Conservation (phyloP, 345 rosid genomes). For the Eucalyptus fibrosa region DNA sequence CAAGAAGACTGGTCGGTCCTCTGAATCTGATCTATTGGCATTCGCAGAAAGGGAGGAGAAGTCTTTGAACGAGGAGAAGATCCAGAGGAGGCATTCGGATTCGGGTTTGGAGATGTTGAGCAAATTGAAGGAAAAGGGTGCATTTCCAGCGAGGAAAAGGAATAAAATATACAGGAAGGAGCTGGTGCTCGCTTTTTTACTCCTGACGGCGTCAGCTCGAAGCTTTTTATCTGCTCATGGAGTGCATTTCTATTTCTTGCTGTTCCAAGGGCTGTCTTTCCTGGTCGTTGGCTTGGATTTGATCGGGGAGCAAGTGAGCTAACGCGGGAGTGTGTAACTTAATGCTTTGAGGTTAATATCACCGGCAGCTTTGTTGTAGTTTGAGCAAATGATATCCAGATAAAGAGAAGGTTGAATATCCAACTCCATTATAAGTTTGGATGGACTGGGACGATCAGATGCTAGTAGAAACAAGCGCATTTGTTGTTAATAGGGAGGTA, state of each 20-base stretch:
- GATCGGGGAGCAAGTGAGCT: slow-evolving; percentile 86
- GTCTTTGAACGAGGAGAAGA: slow-evolving; percentile 34
- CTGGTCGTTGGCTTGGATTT: slow-evolving; percentile 79
- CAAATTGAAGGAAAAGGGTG: slow-evolving; percentile 44
- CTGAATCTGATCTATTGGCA: slow-evolving; percentile 69
- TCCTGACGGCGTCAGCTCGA: slow-evolving; percentile 73
- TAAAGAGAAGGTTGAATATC: not conserved
- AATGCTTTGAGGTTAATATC: not conserved
- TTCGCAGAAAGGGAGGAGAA: slow-evolving; percentile 62
- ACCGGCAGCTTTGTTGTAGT: not conserved
- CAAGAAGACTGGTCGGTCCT: slow-evolving; percentile 80
- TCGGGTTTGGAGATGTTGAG: slow-evolving; percentile 53
- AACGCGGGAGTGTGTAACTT: not conserved
- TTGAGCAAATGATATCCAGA: not conserved
- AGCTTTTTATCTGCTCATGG: slow-evolving; percentile 81
- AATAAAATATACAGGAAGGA: slow-evolving; percentile 70
- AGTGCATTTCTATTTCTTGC: slow-evolving; percentile 83
- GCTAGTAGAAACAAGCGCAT: not conserved
- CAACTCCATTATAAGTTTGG: not conserved
- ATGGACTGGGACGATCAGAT: not conserved
- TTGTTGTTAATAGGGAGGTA: not conserved
- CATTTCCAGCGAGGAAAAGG: slow-evolving; percentile 22
- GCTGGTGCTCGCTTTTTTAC: slow-evolving; percentile 70
- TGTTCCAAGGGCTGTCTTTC: slow-evolving; percentile 82
- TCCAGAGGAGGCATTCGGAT: slow-evolving; percentile 55